Percentiles rank a stretch among this genome's conserved stretches.
Evolutionary conservation across 768 basidiomycete species (phyloP).

Genomic region (Boletus tylopilopsis): DNA sequence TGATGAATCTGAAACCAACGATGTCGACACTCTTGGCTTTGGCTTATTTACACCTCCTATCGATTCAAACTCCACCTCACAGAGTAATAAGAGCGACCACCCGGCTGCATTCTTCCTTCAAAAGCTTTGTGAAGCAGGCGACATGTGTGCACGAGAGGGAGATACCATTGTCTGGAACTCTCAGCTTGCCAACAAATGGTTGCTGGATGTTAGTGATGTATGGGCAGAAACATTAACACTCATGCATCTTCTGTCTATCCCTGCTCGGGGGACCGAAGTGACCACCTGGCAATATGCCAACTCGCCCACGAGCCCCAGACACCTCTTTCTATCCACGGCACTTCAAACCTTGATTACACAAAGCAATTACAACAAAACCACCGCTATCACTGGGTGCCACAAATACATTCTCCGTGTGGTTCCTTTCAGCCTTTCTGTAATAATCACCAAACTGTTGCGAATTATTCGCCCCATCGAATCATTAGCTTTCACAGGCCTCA

Average conservation of each 20-base stretch:
- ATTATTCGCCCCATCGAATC: background rate
- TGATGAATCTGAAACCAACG: no score
- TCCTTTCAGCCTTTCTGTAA: background rate
- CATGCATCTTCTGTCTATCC: background rate
- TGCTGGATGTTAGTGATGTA: background rate
- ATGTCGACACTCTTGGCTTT: no score
- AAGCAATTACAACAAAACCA: background rate
- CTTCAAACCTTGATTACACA: background rate
- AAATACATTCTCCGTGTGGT: background rate
- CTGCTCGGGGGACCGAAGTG: background rate
- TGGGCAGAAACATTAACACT: background rate
- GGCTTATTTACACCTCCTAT: background rate
- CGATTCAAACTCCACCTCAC: background rate
- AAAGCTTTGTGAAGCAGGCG: background rate
- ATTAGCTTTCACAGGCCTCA: background rate
- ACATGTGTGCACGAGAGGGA: background rate
- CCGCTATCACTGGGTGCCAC: background rate
- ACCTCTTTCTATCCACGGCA: background rate
- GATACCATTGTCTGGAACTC: background rate
- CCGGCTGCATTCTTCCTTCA: background rate
- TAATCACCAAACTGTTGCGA: background rate
- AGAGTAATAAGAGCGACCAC: background rate
- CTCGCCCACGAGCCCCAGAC: background rate
- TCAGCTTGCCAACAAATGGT: background rate
- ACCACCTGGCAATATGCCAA: background rate